Evolutionary conservation across 257 asterid species (phyloP).

Genomic region (Solanum dulcamara): DNA sequence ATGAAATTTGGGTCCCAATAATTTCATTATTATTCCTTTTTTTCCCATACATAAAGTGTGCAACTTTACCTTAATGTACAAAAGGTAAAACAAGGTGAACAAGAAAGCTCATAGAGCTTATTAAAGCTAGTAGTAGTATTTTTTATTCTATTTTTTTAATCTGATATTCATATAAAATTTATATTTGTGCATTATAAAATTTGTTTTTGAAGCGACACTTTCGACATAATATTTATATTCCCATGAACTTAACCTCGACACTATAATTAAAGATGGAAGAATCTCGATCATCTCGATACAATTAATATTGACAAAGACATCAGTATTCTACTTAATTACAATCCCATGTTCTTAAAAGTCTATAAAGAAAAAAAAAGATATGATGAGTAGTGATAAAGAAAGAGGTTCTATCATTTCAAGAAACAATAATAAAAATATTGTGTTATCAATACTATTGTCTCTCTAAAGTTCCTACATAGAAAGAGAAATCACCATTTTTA

Average conservation of each 20-base stretch:
- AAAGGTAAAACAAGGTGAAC: not conserved
- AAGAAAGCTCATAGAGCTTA: not conserved
- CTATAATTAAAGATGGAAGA: not conserved
- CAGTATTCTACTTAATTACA: not conserved
- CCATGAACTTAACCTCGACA: accelerated
- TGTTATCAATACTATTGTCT: conserved; percentile 4
- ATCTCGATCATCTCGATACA: not conserved
- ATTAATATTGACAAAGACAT: not conserved
- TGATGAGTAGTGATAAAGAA: not conserved
- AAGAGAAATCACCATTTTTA: not conserved
- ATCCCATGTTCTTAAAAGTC: conserved; percentile 5
- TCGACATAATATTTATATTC: not conserved
- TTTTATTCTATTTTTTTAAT: not conserved
- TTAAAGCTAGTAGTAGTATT: not conserved
- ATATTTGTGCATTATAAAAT: accelerated
- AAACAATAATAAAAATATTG: not conserved
- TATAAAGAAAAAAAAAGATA: not conserved
- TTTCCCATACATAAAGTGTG: conserved; percentile 9
- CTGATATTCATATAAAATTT: not conserved
- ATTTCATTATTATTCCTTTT: not conserved
- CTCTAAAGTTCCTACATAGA: not conserved
- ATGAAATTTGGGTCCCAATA: conserved; percentile 1
- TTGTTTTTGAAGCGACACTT: accelerated
- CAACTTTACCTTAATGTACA: conserved; percentile 22
- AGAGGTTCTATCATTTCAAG: conserved; percentile 1